Evolutionary conservation across 2,329 filamentous ascomycete species (phyloP).

Genomic region (Huntiella abstrusa): DNA sequence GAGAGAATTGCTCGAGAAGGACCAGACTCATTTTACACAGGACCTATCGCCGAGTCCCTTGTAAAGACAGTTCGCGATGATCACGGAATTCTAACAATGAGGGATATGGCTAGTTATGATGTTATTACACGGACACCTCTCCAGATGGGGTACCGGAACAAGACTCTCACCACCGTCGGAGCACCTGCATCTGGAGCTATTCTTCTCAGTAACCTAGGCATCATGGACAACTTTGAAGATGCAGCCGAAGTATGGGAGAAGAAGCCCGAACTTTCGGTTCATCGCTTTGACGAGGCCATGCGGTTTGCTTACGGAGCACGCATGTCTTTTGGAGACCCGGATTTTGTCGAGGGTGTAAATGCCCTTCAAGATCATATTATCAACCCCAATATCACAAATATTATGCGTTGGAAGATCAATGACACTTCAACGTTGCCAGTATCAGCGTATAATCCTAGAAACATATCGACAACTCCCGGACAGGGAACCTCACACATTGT

Average conservation of each 20-base stretch:
- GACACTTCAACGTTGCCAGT: conserved; percentile 55
- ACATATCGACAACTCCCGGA: conserved; percentile 46
- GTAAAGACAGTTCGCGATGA: conserved; percentile 46
- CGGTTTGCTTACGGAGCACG: conserved; percentile 73
- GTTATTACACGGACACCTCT: conserved; percentile 45
- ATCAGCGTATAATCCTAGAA: conserved; percentile 51
- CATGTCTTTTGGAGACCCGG: conserved; percentile 65
- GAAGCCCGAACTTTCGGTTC: conserved; percentile 48
- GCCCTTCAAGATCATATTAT: conserved; percentile 46
- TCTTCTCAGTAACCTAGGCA: conserved; percentile 59
- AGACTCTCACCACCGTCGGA: conserved; percentile 47
- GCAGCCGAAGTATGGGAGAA: conserved; percentile 14
- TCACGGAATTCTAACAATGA: conserved; percentile 72
- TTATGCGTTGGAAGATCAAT: conserved; percentile 43
- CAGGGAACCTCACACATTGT: conserved; percentile 60
- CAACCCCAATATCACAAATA: conserved; percentile 37
- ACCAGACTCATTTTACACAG: conserved; percentile 53
- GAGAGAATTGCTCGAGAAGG: conserved; percentile 59
- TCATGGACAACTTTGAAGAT: conserved; percentile 57
- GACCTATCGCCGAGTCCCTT: conserved; percentile 53
- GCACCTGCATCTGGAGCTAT: conserved; percentile 67
- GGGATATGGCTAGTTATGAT: conserved; percentile 57
- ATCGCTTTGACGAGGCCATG: conserved; percentile 73
- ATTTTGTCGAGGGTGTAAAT: conserved; percentile 45
- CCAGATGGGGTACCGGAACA: conserved; percentile 48